Evolutionary conservation across 1,284 basidiomycete genomes (phyloP), one percentile per base, ranked within the genome.

Genomic region (Ceratorhiza oryzae-sativae): DNA sequence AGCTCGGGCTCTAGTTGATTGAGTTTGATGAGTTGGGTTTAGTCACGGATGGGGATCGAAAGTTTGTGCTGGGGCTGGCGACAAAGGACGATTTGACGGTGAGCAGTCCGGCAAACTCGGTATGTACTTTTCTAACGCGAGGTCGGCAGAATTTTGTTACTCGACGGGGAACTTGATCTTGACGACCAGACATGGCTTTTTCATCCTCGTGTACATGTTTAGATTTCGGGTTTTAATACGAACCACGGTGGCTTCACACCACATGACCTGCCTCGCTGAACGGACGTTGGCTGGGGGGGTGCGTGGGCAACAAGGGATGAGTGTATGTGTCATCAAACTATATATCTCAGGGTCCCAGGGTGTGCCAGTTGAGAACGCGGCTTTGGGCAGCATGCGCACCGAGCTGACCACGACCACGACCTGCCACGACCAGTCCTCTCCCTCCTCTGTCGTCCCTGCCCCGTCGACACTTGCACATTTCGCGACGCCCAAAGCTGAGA

Each of bases 41-140:
- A 94, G 93, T 95, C 32, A 95, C 94, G 5, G 94, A 96, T 79
- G 80, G 82, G 53, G 86, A 86, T 65, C 86, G 93, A 73, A 94
- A 94, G 78, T 95, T 95, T 77, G 93, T 95, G 0, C 84, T 95
- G 41, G 94, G 85, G 0, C 90, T 96, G 0, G 93, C 92, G 0
- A 96, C 94, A 13, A 80, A 82, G 51, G 86, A 91, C 51, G 94
- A 96, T 79, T 81, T 96, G 23, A 88, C 94, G 79, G 88, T 88
- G 41, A 55, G 67, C 25, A 13, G 36, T 6, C 13, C 6, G 36
- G 15, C 25, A n/a, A 3, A 12, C 10, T 3, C 15, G n/a, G 23
- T 18, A 13, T 18, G 32, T n/a, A 2, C 2, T 34, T 15, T 2
- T n/a, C 53, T 56, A 51, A 65, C 67, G 82, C 77, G n/a, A 27